Evolutionary conservation across 768 basidiomycete genomes (phyloP), one percentile per base, ranked within the genome.

Genomic region (Rhodocollybia butyracea): DNA sequence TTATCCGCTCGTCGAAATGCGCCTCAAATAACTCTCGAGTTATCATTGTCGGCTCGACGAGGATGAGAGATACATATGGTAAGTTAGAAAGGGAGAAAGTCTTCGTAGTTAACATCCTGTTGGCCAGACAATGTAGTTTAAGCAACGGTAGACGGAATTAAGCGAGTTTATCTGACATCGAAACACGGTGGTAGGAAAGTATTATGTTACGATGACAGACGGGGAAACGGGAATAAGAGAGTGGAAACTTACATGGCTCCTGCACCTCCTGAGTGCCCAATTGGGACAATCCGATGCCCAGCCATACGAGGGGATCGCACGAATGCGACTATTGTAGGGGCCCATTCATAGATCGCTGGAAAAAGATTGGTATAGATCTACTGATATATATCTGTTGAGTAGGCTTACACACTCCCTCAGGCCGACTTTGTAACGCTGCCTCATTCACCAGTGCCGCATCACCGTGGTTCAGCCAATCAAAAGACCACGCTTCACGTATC

Each of bases 11-110:
- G 29, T 76, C 71, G 12, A 72, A 57, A 27, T 71, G 63, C 3
- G 60, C 56, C 26, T 71, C 63, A 63, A 74, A 78, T 3, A 74
- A 48, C 34, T 75, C 72, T 26, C 41, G 52, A 31, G 61, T 66
- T 6, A 75, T 68, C 32, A 79, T 69, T 0, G 75, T 74, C 0
- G 79, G 71, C 59, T 82, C 81, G 17, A 80, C 60, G 39, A 81
- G 71, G 38, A 82, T 65, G 10, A 80, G 54, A 5, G 73, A 68
- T 7, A 60, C 45, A 56, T 71, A 75, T 2, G 72, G 71, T 13
- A 68, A 41, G 2, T 59, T 34, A 5, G 62, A 51, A 6, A 63
- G 24, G 5, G 69, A 60, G 30, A 73, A 68, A 21, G 63, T 62
- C 47, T 66, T 71, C 3, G 71, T 73, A 11, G 76, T 71, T 26